Percentiles rank a stretch among this genome's conserved stretches.
Conservation (phyloP, 2,329 filamentous ascomycete genomes). For the Microsporum audouinii region DNA sequence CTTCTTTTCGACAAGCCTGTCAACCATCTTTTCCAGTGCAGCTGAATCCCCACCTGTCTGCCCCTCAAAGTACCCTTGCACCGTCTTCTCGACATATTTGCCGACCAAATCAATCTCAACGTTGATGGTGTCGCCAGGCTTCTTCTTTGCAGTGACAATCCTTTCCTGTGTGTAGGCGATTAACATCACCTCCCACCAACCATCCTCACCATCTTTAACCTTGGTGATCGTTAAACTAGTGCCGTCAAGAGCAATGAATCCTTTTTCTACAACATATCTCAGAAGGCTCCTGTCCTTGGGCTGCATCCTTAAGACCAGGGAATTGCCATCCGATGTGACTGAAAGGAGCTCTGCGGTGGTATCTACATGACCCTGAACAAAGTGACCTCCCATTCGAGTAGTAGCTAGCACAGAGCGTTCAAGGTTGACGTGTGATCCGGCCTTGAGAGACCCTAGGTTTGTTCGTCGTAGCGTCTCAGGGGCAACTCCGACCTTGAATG, state of each 20-base stretch:
- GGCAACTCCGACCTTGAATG: constrained; percentile 86
- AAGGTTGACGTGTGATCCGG: constrained; percentile 67
- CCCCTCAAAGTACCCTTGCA: constrained; percentile 60
- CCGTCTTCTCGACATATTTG: constrained; percentile 60
- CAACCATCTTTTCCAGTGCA: constrained; percentile 60
- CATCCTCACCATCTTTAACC: constrained; percentile 66
- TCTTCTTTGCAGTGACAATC: constrained; percentile 70
- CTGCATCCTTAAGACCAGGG: constrained; percentile 71
- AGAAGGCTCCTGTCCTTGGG: constrained; percentile 59
- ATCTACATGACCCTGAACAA: constrained; percentile 96
- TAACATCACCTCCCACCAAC: constrained; percentile 92
- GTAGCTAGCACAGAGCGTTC: constrained; percentile 84
- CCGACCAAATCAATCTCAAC: constrained; percentile 83
- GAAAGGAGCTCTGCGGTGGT: constrained; percentile 66
- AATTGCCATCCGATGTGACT: constrained; percentile 73
- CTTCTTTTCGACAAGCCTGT: constrained; percentile 62
- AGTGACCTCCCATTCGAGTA: constrained; percentile 95
- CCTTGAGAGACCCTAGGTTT: constrained; percentile 66
- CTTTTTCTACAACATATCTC: constrained; percentile 89
- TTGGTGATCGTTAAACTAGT: constrained; percentile 85
- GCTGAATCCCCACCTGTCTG: constrained; percentile 33
- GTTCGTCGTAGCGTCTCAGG: constrained; percentile 93
- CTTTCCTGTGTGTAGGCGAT: constrained; percentile 94
- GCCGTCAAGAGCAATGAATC: constrained; percentile 86
- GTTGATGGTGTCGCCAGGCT: constrained; percentile 70